Base-by-base conservation (phyloP, 2,329 filamentous ascomycete species). In the Coleophoma crateriformis region DNA sequence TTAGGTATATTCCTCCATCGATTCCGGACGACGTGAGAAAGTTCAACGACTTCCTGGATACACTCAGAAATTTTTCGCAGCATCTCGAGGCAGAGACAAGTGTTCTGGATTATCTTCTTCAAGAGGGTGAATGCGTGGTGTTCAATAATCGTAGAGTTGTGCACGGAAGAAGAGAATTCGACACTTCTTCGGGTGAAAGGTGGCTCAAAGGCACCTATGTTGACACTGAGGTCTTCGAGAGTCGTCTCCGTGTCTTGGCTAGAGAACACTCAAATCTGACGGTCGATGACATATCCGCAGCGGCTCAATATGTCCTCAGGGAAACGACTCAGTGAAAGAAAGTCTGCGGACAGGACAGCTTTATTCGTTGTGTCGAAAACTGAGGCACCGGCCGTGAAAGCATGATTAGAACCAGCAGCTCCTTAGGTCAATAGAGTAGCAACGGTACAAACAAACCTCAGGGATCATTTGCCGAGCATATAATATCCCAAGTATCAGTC, bases 201-300 rank as follows among this genome's bases (percentile, higher is more conserved):
- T 95, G 89, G 88, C 69, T 97, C 48, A 87, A 88, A 58, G 94
- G 94, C 4, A 80, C 88, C 0, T 99, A 97, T 68, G 75, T 96
- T 27, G 81, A 87, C 54, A 73, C 78, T 5, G 84, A 88, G 69
- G 79, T 81, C 2, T 78, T 84, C 47, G 61, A 68, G 49, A 77
- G 73, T 17, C 27, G 27, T 3, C 27, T 27, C 6, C 27, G 27
- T 27, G 27, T 27, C 8, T 27, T 27, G 27, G 27, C 27, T 10
- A 27, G 27, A 27, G 27, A 27, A 27, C 27, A 27, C 27, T 27
- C 27, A 27, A 10, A 27, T 27, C 27, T 27, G 8, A 27, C 27
- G 27, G 27, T 27, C 6, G 27, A 27, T 27, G 27, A 27, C 27
- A 27, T 27, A 27, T 27, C 27, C 27, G 27, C 27, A 17, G 10